Base-by-base conservation (phyloP, 768 basidiomycete species). In the Leccinum obscurum region DNA sequence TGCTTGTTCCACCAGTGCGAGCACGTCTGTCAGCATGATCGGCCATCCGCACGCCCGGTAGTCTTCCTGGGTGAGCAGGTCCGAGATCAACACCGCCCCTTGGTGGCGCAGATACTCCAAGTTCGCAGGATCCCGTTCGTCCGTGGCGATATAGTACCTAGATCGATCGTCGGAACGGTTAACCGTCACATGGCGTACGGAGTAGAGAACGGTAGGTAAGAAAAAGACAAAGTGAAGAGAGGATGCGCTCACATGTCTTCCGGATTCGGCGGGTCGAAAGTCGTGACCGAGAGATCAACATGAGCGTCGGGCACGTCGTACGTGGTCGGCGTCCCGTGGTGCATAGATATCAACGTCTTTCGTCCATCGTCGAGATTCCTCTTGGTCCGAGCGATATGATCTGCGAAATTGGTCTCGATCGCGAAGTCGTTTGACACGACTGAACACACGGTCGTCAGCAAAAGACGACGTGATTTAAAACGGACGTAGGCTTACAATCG, bases 51-150 rank as follows among this genome's bases (percentile, higher is more conserved):
- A 72, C 37, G 62, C 67, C 8, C 71, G 70, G 3, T 73, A 69
- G 56, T 81, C 80, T 24, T 79, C 76, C n/a, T 68, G 62, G 2
- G 80, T 80, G 52, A 81, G 65, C 6, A 81, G 67, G 61, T 82
- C 80, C 14, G 69, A 35, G 58, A 82, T 67, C 57, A 82, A 59
- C 8, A 82, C 50, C 3, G 72, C 81, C 11, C 79, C 78, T 20
- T 75, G 68, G 3, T 68, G 65, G 26, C 68, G 62, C 20, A 81
- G 66, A 54, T 70, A 72, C 14, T 66, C 24, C 10, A 80, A 64
- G 15, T 70, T 72, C 0, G 65, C 63, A 0, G 72, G 67, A 58
- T 73, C 65, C 30, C 80, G 78, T 60, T 81, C 81, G 58, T 81
- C 80, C 20, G 75, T 78, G 17, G 75, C 76, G 13, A 77, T 65